Percentiles rank a stretch among this genome's conserved stretches.
These are phyloP conservation scores for Solanum bulbocastanum DNA, from an alignment of 257 asterid species.

Conservation along the genomic window DNA sequence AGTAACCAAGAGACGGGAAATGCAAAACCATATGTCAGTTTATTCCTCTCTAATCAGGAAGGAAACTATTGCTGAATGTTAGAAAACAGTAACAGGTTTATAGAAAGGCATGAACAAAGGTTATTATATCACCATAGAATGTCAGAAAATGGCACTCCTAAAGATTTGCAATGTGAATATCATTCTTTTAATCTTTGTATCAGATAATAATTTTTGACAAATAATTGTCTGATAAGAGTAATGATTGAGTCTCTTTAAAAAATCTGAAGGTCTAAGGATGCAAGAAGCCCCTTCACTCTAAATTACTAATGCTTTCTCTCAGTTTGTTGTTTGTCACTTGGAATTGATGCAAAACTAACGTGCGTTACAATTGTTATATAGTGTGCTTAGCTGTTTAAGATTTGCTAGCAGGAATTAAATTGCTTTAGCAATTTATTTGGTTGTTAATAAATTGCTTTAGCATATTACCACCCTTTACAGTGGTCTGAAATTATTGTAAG, in stretches of 20 bases:
- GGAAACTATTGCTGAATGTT: background rate
- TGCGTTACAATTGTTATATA: background rate
- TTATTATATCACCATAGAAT: background rate
- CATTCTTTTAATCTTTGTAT: background rate
- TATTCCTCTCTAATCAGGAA: background rate
- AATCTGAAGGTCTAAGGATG: background rate
- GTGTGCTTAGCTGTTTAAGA: background rate
- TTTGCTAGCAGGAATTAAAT: background rate
- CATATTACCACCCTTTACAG: background rate
- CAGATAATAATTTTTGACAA: background rate
- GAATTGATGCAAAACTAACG: background rate
- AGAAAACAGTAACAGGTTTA: background rate
- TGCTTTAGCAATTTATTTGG: background rate
- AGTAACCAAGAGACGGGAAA: conserved; percentile 1
- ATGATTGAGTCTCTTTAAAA: no score
- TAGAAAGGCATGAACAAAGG: background rate
- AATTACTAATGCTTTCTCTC: background rate
- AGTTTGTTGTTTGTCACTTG: background rate
- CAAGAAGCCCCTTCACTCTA: background rate
- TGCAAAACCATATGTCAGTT: conserved; percentile 8
- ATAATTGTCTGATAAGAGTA: background rate
- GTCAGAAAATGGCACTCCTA: background rate
- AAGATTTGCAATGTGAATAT: background rate
- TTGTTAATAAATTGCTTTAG: background rate
- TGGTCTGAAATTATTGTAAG: background rate